A percentile compares a stretch with the other conserved stretches of the same genome.
Evolutionary conservation across 106 monocot genomes (phyloP).

Genomic region (Hemerocallis citrina): DNA sequence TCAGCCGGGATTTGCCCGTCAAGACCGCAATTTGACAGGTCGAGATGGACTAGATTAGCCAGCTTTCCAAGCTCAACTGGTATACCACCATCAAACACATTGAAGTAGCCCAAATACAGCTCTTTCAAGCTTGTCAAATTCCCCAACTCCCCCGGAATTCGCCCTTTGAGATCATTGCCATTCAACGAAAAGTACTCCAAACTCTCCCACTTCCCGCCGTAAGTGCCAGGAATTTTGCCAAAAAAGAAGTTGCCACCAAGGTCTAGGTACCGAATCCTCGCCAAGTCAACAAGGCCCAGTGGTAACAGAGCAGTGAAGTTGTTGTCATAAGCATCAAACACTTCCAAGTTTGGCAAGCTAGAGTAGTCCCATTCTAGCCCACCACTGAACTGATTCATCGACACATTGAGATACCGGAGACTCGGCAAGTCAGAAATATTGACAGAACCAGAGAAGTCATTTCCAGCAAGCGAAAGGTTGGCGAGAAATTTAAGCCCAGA

Average conservation of each 20-base stretch:
- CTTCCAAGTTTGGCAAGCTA: conserved; percentile 42
- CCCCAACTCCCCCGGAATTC: conserved; percentile 64
- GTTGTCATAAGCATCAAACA: conserved; percentile 93
- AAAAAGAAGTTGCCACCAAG: conserved; percentile 91
- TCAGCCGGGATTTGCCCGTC: conserved; percentile 43
- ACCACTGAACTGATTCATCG: conserved; percentile 69
- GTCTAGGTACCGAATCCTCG: conserved; percentile 49
- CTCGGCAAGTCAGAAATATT: conserved; percentile 34
- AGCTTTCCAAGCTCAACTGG: conserved; percentile 64
- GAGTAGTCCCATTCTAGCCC: conserved; percentile 51
- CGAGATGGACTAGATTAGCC: conserved; percentile 34
- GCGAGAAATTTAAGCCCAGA: conserved; percentile 44
- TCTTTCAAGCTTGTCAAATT: conserved; percentile 56
- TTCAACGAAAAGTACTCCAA: conserved; percentile 72
- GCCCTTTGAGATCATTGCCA: conserved; percentile 72
- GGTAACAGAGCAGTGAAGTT: conserved; percentile 80
- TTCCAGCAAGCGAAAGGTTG: conserved; percentile 67
- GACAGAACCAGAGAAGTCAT: conserved; percentile 40
- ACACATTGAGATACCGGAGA: conserved; percentile 66
- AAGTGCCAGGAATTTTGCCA: conserved; percentile 49
- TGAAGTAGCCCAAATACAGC: conserved; percentile 87
- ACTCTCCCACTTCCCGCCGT: conserved; percentile 31
- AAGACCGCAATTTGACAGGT: conserved; percentile 76
- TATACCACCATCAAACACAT: conserved; percentile 62
- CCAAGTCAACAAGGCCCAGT: conserved; percentile 8